Conservation (phyloP, 208 protist species). For the Trypanosoma cruzi region DNA sequence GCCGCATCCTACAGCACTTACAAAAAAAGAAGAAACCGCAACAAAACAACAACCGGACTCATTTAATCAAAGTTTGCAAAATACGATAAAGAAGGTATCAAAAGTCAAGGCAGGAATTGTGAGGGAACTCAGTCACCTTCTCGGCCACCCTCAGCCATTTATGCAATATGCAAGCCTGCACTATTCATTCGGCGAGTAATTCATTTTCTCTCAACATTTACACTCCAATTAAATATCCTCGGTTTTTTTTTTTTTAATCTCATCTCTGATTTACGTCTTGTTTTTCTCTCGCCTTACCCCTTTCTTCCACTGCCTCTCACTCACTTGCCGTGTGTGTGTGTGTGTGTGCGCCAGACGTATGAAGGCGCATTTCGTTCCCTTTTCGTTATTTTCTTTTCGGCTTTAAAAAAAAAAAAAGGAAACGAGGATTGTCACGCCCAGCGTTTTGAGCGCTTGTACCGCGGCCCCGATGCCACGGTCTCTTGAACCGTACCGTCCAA, state of each 20-base stretch:
- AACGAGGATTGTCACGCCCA: conserved; percentile 16
- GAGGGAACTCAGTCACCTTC: neutral
- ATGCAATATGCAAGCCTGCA: neutral
- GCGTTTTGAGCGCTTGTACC: conserved; percentile 23
- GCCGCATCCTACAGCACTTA: neutral
- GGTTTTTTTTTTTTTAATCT: no score
- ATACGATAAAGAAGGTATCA: neutral
- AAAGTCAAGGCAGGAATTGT: neutral
- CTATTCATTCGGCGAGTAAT: neutral
- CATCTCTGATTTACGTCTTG: neutral
- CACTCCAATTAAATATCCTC: neutral
- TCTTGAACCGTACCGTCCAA: neutral
- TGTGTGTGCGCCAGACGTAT: neutral
- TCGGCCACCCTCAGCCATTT: neutral
- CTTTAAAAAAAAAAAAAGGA: neutral
- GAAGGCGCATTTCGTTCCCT: neutral
- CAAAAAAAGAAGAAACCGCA: conserved; percentile 6
- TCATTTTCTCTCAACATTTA: neutral
- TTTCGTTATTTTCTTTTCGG: neutral
- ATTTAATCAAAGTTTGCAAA: neutral
- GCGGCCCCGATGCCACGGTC: neutral
- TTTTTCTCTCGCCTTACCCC: neutral
- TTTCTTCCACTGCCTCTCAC: neutral
- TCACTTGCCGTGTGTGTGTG: neutral
- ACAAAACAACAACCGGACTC: neutral